A percentile compares a stretch with the other conserved stretches of the same genome.
These are phyloP conservation scores for Bocquillonia castaneifolia DNA, from an alignment of 441 rosid species.

Conservation along the genomic window DNA sequence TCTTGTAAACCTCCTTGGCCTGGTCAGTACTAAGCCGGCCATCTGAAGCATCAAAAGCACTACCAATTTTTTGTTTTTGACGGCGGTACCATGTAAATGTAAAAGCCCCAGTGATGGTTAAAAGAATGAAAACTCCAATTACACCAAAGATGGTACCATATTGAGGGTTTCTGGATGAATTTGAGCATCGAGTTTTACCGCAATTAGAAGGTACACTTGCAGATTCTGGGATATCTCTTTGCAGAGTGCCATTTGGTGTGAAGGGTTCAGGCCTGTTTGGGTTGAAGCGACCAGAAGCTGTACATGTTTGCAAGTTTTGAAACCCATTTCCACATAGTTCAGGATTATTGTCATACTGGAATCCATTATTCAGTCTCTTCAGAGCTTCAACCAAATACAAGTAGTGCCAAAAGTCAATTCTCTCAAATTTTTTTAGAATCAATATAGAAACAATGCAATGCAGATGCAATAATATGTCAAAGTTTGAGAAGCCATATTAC, in stretches of 20 bases:
- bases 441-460: background rate
- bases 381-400: conserved; percentile 39
- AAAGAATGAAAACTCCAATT: conserved; percentile 38
- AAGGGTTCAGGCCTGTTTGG: conserved; percentile 54
- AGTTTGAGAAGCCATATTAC: conserved; percentile 31
- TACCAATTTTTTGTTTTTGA: conserved; percentile 73
- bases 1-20: conserved; percentile 53
- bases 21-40: conserved; percentile 66
- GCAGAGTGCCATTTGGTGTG: conserved; percentile 35
- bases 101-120: conserved; percentile 40
- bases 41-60: conserved; percentile 49
- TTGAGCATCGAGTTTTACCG: conserved; percentile 35
- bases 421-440: background rate
- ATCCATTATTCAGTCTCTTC: conserved; percentile 59
- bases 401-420: background rate
- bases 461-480: background rate
- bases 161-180: conserved; percentile 31
- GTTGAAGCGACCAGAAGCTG: conserved; percentile 31
- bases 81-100: conserved; percentile 53
- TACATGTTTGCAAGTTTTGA: conserved; percentile 46
- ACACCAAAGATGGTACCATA: conserved; percentile 44
- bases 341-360: conserved; percentile 62
- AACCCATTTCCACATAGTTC: conserved; percentile 75
- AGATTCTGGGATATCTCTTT: conserved; percentile 52
- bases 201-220: conserved; percentile 49